These are phyloP conservation scores for Dovyalis caffra DNA, from an alignment of 345 rosid species.

Conservation along the genomic window DNA sequence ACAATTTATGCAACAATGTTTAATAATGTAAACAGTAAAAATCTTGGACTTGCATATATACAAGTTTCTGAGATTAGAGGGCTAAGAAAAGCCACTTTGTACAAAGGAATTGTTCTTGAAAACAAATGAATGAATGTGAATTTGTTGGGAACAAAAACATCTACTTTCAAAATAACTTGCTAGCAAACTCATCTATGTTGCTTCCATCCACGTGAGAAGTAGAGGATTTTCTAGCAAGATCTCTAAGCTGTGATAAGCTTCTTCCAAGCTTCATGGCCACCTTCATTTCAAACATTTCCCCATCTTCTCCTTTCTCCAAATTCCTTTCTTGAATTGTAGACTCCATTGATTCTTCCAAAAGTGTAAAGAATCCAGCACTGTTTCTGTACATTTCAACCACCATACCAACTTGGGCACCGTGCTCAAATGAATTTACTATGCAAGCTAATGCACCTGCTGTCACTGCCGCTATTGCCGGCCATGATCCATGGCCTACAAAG, in stretches of 20 bases:
- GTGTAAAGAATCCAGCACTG: slow-evolving; percentile 39
- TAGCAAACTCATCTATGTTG: slow-evolving; percentile 37
- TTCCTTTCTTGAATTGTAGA: slow-evolving; percentile 2
- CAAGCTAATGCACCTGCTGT: slow-evolving; percentile 38
- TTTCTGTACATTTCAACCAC: slow-evolving; percentile 59
- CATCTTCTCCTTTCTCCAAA: slow-evolving; percentile 33
- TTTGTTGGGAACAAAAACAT: neutral
- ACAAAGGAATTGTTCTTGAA: neutral
- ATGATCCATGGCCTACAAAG: slow-evolving; percentile 10
- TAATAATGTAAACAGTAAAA: neutral
- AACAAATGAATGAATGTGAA: neutral
- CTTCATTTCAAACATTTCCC: slow-evolving; percentile 36
- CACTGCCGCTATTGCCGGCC: slow-evolving; percentile 26
- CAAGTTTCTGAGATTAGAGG: neutral
- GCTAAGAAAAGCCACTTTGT: neutral
- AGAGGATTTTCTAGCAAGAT: slow-evolving; percentile 32
- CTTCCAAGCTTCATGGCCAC: slow-evolving; percentile 48
- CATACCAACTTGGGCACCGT: slow-evolving; percentile 55
- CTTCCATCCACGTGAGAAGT: slow-evolving; percentile 13
- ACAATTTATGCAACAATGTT: neutral
- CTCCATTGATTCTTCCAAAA: slow-evolving; percentile 35
- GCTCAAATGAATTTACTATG: slow-evolving; percentile 37
- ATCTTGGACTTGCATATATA: neutral
- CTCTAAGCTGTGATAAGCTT: slow-evolving; percentile 47
- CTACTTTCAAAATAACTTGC: slow-evolving; percentile 39